phyloP scores from a whole-genome alignment of 2,329 filamentous ascomycete species.

The Coniosporium tulheliwenetii region DNA sequence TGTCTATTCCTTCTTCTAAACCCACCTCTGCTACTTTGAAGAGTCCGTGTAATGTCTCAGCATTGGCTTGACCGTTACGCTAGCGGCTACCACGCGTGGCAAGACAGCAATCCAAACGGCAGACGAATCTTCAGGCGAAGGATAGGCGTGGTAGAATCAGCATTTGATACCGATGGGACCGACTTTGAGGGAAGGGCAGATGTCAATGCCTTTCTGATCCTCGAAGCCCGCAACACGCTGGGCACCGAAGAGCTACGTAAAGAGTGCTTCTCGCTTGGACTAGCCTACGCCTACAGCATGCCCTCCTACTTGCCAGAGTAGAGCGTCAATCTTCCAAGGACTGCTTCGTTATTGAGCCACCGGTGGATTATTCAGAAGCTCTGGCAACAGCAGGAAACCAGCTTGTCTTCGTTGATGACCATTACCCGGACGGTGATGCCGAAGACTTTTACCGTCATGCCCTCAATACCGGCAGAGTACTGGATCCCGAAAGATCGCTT shows the following conservation, averaged over 20 bases:
- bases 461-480: conserved; percentile 22
- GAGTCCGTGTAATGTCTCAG: too few relatives aligned
- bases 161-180: conserved; percentile 28
- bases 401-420: conserved; percentile 23
- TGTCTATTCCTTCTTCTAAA: too few relatives aligned
- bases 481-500: conserved; percentile 20
- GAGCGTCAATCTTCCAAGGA: too few relatives aligned
- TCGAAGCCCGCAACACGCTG: conserved; percentile 18
- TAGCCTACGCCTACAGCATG: conserved; percentile 4
- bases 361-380: too few relatives aligned
- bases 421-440: conserved; percentile 16
- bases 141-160: conserved; percentile 26
- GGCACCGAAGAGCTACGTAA: conserved; percentile 13
- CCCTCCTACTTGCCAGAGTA: conserved; percentile 8
- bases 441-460: conserved; percentile 25
- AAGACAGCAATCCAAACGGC: conserved; percentile 6
- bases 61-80: conserved; percentile 26
- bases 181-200: conserved; percentile 30
- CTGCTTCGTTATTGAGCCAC: too few relatives aligned
- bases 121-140: conserved; percentile 17
- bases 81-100: conserved; percentile 21
- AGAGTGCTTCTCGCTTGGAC: conserved; percentile 5
- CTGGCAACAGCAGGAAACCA: conserved; percentile 13
- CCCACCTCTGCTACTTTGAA: too few relatives aligned
- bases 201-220: conserved; percentile 21